Evolutionary conservation across 192 early-diverging fungal species (phyloP).

Genomic region (Coemansia sp.): DNA sequence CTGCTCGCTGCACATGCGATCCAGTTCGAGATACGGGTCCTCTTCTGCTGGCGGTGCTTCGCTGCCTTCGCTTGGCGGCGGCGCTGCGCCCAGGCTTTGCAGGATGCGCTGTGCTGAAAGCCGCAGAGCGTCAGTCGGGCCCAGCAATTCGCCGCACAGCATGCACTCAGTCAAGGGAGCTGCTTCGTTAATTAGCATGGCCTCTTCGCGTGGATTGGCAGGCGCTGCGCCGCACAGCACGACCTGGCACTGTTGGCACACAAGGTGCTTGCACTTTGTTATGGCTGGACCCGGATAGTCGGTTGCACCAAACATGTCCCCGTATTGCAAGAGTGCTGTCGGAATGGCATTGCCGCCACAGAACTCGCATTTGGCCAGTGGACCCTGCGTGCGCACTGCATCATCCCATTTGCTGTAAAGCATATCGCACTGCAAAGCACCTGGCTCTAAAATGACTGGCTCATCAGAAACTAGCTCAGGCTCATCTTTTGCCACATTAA

Average conservation of each 20-base stretch:
- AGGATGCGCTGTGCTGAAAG: conserved; percentile 23
- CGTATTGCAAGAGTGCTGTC: conserved; percentile 1
- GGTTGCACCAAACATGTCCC: conserved; percentile 10
- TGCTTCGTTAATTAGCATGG: conserved; percentile 3
- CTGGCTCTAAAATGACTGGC: background rate
- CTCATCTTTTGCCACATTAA: too few relatives aligned
- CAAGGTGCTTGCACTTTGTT: conserved; percentile 44
- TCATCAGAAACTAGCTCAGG: background rate
- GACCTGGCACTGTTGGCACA: conserved; percentile 34
- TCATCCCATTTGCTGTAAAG: conserved; percentile 20
- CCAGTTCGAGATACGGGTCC: conserved; percentile 28
- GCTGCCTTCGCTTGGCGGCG: background rate
- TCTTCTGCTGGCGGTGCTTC: background rate
- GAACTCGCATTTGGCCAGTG: conserved; percentile 32
- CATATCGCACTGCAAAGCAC: background rate
- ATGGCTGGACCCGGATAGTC: conserved; percentile 42
- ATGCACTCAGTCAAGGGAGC: conserved; percentile 35
- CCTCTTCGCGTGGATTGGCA: conserved; percentile 17
- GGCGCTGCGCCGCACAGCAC: conserved; percentile 31
- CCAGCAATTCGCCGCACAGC: conserved; percentile 42
- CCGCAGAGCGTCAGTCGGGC: conserved; percentile 15
- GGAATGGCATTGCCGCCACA: conserved; percentile 28
- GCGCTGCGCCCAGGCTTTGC: background rate
- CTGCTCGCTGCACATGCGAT: conserved; percentile 33
- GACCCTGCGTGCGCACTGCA: conserved; percentile 15